Evolutionary conservation across 768 basidiomycete species (phyloP), one percentile per base, ranked within the genome.

Genomic region (Boletus subcaerulescens): DNA sequence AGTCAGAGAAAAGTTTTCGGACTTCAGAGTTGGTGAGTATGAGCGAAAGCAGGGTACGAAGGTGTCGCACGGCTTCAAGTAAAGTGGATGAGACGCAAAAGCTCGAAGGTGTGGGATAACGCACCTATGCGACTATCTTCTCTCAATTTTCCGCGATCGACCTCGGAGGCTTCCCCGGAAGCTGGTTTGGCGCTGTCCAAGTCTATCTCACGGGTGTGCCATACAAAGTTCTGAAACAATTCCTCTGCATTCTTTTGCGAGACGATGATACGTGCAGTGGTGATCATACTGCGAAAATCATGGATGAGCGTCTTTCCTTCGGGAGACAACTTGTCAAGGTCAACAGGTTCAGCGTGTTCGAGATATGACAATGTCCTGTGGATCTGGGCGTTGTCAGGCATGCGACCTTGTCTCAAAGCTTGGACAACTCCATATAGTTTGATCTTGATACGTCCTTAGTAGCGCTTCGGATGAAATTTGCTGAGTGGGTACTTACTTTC

Each of bases 11-110:
- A 29, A 97, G 84, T 69, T 97, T 96, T 64, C 93, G 87, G 31
- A 90, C 87, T 74, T 96, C 91, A 0, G 90, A 87, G 74, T 99
- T 99, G 67, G 95, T 96, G 58, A 93, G 78, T 64, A 98, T 77
- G 63, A 98, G 86, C 41, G 83, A 82, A 56, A 91, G 77, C 45
- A 99, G 81, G 0, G 93, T 94, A 60, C 94, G 91, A 15, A 98
- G 82, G 71, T 98, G 92, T 52, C 80, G 80, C 44, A 89, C 82
- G 20, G 93, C 93, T 89, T 8, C n/a, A 10, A 56, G n/a, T 2
- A 22, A 45, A 42, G 15, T 43, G 39, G n/a, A 53, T 74, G 41
- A 64, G 41, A 39, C 32, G 12, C 12, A 35, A 12, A 15, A 0
- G 2, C 2, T 36, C 4, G 4, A 3, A 12, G 10, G n/a, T 26